Conservation (phyloP, 768 basidiomycete species). For the Boletus rubropictus region DNA sequence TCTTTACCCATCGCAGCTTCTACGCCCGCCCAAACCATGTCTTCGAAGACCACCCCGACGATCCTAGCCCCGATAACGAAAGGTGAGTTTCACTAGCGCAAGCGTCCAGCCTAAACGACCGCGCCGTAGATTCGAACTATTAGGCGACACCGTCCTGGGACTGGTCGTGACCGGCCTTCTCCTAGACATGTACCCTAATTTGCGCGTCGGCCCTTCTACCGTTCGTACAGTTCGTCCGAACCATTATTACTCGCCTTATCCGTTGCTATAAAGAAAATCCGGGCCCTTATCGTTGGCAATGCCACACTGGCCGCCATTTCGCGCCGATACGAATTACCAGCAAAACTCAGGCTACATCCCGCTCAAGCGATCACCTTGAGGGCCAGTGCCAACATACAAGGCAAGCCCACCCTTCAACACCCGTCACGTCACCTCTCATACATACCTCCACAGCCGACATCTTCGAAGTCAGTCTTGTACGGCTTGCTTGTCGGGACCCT, state of each 20-base stretch:
- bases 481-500: background rate
- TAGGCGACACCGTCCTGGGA: slow-evolving; percentile 70
- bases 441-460: slow-evolving; percentile 52
- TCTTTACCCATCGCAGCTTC: slow-evolving; percentile 74
- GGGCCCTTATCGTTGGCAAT: slow-evolving; percentile 71
- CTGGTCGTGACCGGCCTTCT: slow-evolving; percentile 62
- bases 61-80: slow-evolving; percentile 79
- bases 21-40: slow-evolving; percentile 64
- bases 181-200: slow-evolving; percentile 55
- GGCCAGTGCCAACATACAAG: slow-evolving; percentile 68
- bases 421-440: background rate
- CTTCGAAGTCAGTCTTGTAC: slow-evolving; percentile 54
- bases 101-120: background rate
- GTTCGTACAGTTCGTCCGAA: slow-evolving; percentile 19
- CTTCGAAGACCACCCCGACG: slow-evolving; percentile 68
- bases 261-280: slow-evolving; percentile 59
- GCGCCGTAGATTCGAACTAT: slow-evolving; percentile 56
- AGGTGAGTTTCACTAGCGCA: slow-evolving; percentile 41
- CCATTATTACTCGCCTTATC: no score
- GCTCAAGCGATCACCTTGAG: slow-evolving; percentile 69
- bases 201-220: slow-evolving; percentile 75
- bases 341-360: slow-evolving; percentile 56
- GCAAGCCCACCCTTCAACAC: slow-evolving; percentile 31
- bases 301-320: slow-evolving; percentile 67
- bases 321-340: slow-evolving; percentile 57